Evolutionary conservation across 371 early-diverging fungal species (phyloP), one percentile per base, ranked within the genome.

Genomic region (Entomophthora muscae): DNA sequence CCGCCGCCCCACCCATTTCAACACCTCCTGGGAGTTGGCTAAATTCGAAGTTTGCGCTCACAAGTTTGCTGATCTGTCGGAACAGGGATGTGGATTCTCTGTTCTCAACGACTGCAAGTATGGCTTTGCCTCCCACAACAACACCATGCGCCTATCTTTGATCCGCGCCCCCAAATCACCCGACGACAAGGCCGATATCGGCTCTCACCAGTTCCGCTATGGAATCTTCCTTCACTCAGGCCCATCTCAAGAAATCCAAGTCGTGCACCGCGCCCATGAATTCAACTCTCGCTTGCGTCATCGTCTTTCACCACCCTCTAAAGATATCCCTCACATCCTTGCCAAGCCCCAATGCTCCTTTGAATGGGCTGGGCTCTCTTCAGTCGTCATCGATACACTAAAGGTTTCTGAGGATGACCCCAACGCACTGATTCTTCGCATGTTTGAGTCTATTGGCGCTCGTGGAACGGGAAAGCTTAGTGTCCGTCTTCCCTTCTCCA

Each of bases 41-140:
- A 86, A 87, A 61, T 96, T 96, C 69, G 95, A 95, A 73, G 94
- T 93, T 1, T 95, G 94, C 71, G 94, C 86, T 0, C 98, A 98
- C 78, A 91, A 89, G 68, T 98, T 88, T 73, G 94, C 87, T 10
- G 97, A 96, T 66, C 75, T 93, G 17, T 91, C 91, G 0, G 96
- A 98, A 66, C 83, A 78, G 56, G 94, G 91, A 1, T 95, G 88
- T 70, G 98, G 98, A 54, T 86, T 94, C n/a, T 85, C 95, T 0
- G 70, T 98, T 61, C 67, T 95, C 63, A 96, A 90, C 69, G 94
- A 98, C 70, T 84, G 90, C 82, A 94, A 89, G 65, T 92, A 89
- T 65, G 87, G 89, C 29, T 90, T 89, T 73, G 80, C 94, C 0
- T 84, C 85, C 26, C 83, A 88, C 61, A 88, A 76, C 10, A 89